A percentile compares a stretch with the other conserved stretches of the same genome.
phyloP scores from a whole-genome alignment of 2,329 filamentous ascomycete species.

The Cercospora nicotianae region DNA sequence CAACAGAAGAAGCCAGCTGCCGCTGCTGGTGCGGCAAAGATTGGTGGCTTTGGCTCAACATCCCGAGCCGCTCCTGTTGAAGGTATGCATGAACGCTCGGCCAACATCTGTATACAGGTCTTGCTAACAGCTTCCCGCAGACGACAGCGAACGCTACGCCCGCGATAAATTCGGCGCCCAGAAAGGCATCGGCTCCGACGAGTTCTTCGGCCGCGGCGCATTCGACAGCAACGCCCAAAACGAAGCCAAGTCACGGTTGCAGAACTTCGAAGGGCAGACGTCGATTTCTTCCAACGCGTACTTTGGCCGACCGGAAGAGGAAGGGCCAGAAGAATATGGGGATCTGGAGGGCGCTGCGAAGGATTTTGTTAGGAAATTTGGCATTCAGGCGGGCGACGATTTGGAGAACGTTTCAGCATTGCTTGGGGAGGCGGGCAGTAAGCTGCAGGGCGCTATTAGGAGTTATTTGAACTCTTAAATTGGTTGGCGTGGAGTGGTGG shows the following conservation, averaged over 20 bases:
- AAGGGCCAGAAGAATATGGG: constrained; percentile 68
- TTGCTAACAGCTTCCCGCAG: constrained; percentile 36
- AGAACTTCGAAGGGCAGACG: constrained; percentile 89
- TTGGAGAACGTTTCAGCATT: constrained; percentile 83
- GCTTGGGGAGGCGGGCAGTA: constrained; percentile 80
- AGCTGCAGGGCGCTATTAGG: constrained; percentile 67
- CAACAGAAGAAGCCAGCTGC: constrained; percentile 43
- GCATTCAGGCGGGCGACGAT: constrained; percentile 93
- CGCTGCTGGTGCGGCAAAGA: constrained; percentile 56
- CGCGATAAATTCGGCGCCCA: constrained; percentile 86
- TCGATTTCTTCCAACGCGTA: constrained; percentile 96
- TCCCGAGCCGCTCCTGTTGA: constrained; percentile 67
- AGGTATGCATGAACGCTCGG: constrained; percentile 50
- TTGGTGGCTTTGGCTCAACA: constrained; percentile 72
- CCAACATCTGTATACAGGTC: background rate
- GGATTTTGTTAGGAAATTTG: constrained; percentile 93
- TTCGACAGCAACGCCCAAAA: constrained; percentile 78
- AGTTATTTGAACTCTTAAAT: constrained; percentile 36
- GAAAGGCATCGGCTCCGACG: constrained; percentile 96
- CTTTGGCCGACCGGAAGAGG: constrained; percentile 82
- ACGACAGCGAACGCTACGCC: constrained; percentile 79
- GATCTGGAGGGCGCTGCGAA: constrained; percentile 91
- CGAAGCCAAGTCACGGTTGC: constrained; percentile 83
- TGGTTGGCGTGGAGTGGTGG: background rate
- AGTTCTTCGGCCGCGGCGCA: constrained; percentile 90